phyloP scores from a whole-genome alignment of 2,329 filamentous ascomycete species.

The Phaeoacremonium minimum region DNA sequence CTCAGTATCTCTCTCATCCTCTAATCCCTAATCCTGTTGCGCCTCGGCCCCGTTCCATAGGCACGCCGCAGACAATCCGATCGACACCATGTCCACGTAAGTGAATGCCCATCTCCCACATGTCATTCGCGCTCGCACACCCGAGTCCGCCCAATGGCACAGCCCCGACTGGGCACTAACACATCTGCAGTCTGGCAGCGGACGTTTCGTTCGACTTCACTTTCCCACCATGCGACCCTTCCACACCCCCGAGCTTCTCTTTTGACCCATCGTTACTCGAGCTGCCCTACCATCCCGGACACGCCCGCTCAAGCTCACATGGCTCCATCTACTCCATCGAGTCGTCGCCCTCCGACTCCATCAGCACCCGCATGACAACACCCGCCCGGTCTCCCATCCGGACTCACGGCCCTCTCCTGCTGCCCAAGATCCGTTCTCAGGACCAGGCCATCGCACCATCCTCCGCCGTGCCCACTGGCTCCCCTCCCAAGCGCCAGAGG shows the following conservation, averaged over 20 bases:
- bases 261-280: slow-evolving; percentile 56
- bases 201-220: slow-evolving; percentile 59
- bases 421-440: slow-evolving; percentile 82
- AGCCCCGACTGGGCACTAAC: slow-evolving; percentile 17
- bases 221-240: slow-evolving; percentile 49
- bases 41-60: slow-evolving; percentile 2
- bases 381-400: slow-evolving; percentile 67
- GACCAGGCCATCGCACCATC: slow-evolving; percentile 70
- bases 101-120: slow-evolving; percentile 14
- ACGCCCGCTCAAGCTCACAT: slow-evolving; percentile 61
- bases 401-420: slow-evolving; percentile 72
- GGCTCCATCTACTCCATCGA: slow-evolving; percentile 65
- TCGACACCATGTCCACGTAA: slow-evolving; percentile 38
- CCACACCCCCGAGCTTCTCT: slow-evolving; percentile 45
- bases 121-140: slow-evolving; percentile 10
- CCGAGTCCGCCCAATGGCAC: background rate
- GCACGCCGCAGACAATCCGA: slow-evolving; percentile 5
- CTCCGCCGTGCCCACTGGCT: slow-evolving; percentile 41
- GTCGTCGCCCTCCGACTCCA: slow-evolving; percentile 61
- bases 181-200: slow-evolving; percentile 49
- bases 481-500: slow-evolving; percentile 52
- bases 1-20: slow-evolving; percentile 4
- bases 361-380: slow-evolving; percentile 63
- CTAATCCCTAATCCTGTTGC: slow-evolving; percentile 6
- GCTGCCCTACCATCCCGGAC: slow-evolving; percentile 46